Evolutionary conservation across 2,329 filamentous ascomycete species (phyloP).

Genomic region (Rutstroemia sp.): DNA sequence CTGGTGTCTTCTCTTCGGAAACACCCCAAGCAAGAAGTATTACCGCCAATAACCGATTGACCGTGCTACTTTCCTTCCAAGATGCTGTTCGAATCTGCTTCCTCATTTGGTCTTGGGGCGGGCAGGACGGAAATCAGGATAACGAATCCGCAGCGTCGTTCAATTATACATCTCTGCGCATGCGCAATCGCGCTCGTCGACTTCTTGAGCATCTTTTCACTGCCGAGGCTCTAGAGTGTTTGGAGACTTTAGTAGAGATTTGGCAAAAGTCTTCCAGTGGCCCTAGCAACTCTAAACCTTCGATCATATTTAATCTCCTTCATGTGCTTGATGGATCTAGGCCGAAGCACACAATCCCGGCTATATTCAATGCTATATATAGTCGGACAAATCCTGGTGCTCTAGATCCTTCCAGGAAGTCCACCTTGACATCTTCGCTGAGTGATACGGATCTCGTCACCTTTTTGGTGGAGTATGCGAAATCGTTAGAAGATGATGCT

Average conservation of each 20-base stretch:
- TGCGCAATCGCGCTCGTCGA: conserved; percentile 81
- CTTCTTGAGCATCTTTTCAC: conserved; percentile 89
- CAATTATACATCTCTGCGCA: conserved; percentile 79
- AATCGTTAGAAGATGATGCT: conserved; percentile 87
- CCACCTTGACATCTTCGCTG: conserved; percentile 79
- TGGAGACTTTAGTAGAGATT: conserved; percentile 82
- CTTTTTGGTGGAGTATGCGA: conserved; percentile 85
- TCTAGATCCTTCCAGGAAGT: conserved; percentile 72
- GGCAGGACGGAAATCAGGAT: conserved; percentile 59
- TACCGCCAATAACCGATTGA: conserved; percentile 88
- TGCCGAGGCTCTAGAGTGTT: conserved; percentile 84
- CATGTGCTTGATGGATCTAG: conserved; percentile 87
- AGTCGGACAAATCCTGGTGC: conserved; percentile 82
- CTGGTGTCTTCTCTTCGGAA: conserved; percentile 79
- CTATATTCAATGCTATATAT: conserved; percentile 93
- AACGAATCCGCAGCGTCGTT: conserved; percentile 70
- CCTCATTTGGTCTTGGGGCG: conserved; percentile 88
- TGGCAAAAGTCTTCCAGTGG: conserved; percentile 56
- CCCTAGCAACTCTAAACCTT: conserved; percentile 41
- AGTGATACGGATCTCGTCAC: conserved; percentile 77
- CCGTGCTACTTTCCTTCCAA: conserved; percentile 92
- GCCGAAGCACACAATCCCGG: conserved; percentile 85
- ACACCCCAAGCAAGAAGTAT: conserved; percentile 67
- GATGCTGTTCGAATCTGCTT: conserved; percentile 91
- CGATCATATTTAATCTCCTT: conserved; percentile 74